A percentile compares a stretch with the other conserved stretches of the same genome.
Conservation (phyloP, 192 early-diverging fungal species). For the Coemansia sp. region DNA sequence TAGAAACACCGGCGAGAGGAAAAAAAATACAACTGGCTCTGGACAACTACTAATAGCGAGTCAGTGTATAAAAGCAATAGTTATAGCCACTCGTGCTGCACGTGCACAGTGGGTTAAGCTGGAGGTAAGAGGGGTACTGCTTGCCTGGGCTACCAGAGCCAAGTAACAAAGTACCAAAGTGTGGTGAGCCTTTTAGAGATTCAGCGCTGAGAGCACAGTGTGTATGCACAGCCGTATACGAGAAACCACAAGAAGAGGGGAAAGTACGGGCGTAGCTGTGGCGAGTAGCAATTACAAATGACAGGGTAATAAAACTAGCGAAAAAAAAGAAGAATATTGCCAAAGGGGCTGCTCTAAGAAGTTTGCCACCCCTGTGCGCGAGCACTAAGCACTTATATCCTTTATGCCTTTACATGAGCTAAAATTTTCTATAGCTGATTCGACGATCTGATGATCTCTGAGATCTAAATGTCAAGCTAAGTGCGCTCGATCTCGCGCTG, state of each 20-base stretch:
- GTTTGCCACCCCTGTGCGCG: neutral
- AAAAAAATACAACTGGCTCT: constrained; percentile 12
- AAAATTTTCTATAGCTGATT: constrained; percentile 27
- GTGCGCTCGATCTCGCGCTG: constrained; percentile 66
- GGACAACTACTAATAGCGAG: constrained; percentile 1
- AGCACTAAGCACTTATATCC: neutral
- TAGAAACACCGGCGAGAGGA: neutral
- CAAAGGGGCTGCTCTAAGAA: neutral
- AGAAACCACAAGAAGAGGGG: neutral
- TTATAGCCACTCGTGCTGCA: constrained; percentile 2
- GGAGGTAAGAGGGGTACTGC: neutral
- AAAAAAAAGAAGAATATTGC: constrained; percentile 16
- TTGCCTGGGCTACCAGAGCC: constrained; percentile 8
- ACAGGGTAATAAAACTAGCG: neutral
- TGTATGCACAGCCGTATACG: constrained; percentile 2
- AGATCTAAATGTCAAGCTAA: neutral
- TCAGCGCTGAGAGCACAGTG: neutral
- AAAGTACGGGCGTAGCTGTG: neutral
- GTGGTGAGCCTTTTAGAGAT: neutral
- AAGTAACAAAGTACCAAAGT: constrained; percentile 1
- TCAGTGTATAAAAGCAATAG: neutral
- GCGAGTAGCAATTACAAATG: neutral
- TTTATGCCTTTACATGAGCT: neutral
- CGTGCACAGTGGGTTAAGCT: constrained; percentile 4
- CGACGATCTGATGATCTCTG: neutral